Conservation (phyloP, 495 filamentous ascomycete genomes). For the Coniosporium apollinis region DNA sequence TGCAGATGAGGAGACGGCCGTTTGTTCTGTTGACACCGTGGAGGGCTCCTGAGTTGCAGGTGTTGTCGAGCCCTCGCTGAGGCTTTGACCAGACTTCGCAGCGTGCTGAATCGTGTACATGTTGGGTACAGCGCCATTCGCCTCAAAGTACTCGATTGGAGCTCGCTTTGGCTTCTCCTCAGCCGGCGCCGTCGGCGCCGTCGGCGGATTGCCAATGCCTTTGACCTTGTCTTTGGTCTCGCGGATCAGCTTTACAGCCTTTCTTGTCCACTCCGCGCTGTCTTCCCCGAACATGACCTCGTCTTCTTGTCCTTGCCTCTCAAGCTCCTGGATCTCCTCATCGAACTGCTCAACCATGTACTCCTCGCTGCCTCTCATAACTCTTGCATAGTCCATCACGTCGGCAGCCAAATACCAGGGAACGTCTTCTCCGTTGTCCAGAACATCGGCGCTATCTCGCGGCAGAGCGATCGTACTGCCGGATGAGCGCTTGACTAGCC, state of each 20-base stretch:
- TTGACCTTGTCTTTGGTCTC: conserved; percentile 55
- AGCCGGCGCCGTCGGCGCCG: conserved; percentile 31
- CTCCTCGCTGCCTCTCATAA: conserved; percentile 85
- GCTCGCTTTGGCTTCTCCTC: conserved; percentile 29
- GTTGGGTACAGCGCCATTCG: conserved; percentile 30
- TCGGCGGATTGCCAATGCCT: conserved; percentile 56
- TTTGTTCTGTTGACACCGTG: no score
- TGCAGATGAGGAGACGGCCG: conserved; percentile 1
- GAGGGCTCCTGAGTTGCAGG: background rate
- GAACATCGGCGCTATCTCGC: conserved; percentile 58
- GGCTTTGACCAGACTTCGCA: conserved; percentile 26
- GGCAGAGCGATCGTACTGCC: conserved; percentile 77
- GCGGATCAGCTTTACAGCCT: conserved; percentile 53
- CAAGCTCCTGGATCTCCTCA: conserved; percentile 55
- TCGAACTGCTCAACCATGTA: conserved; percentile 75
- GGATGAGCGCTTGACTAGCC: conserved; percentile 61
- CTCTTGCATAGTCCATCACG: conserved; percentile 81
- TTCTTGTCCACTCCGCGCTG: conserved; percentile 66
- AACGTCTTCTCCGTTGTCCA: conserved; percentile 51
- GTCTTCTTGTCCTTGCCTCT: conserved; percentile 66
- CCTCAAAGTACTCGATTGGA: conserved; percentile 31
- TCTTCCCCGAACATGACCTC: conserved; percentile 89
- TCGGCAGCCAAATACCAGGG: conserved; percentile 93
- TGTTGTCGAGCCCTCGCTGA: background rate
- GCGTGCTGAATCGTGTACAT: conserved; percentile 38